These are phyloP conservation scores for Botrytis byssoidea DNA, from an alignment of 2,329 filamentous ascomycete genomes.

Conservation along the genomic window DNA sequence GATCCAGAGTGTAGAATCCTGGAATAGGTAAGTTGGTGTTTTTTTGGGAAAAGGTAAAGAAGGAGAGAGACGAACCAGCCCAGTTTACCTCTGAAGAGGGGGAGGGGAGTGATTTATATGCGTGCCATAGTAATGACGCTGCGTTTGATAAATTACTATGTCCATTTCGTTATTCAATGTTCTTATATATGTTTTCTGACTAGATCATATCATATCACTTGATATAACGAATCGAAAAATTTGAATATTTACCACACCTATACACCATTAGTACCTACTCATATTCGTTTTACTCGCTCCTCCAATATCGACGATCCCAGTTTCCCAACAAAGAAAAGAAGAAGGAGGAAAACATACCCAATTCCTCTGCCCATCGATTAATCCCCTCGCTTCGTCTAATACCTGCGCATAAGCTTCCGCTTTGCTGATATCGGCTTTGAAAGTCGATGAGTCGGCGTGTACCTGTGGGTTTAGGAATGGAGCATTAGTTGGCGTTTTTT, in stretches of 20 bases:
- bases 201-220: slow-evolving; percentile 13
- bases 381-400: slow-evolving; percentile 64
- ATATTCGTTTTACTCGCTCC: not conserved
- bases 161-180: not conserved
- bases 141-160: slow-evolving; percentile 72
- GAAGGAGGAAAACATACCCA: slow-evolving; percentile 57
- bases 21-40: slow-evolving; percentile 9
- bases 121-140: slow-evolving; percentile 76
- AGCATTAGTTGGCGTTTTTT: not conserved
- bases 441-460: slow-evolving; percentile 77
- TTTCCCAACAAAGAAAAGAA: not conserved
- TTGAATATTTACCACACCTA: slow-evolving; percentile 13
- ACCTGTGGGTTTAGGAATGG: slow-evolving; percentile 27
- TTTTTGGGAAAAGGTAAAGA: not conserved
- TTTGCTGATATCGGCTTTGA: slow-evolving; percentile 65
- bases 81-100: slow-evolving; percentile 72
- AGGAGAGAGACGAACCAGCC: slow-evolving; percentile 53
- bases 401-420: slow-evolving; percentile 73
- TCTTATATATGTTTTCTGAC: not conserved
- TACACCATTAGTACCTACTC: not conserved
- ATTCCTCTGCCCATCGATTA: slow-evolving; percentile 73
- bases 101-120: slow-evolving; percentile 66
- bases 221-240: not conserved
- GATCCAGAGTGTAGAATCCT: slow-evolving; percentile 74
- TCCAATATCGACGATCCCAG: not conserved